These are phyloP conservation scores for Blumeria hordei DNA, from an alignment of 2,329 filamentous ascomycete species.

Conservation along the genomic window DNA sequence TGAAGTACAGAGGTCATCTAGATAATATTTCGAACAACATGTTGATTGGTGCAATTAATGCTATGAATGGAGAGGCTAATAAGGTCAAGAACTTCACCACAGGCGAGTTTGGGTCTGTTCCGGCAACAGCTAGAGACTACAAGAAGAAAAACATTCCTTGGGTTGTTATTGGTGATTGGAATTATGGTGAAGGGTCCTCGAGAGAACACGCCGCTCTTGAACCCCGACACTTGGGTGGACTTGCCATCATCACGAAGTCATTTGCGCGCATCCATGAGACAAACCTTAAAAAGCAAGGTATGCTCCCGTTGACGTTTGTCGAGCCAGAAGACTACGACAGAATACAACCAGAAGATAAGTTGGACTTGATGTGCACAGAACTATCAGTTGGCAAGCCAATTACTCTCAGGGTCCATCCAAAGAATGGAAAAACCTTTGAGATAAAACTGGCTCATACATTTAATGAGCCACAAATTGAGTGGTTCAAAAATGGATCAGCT, in stretches of 20 bases:
- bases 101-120: constrained; percentile 67
- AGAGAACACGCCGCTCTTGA: constrained; percentile 97
- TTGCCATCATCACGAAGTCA: constrained; percentile 84
- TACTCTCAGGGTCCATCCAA: constrained; percentile 77
- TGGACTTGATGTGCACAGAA: constrained; percentile 75
- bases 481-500: constrained; percentile 96
- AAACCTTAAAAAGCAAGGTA: constrained; percentile 99
- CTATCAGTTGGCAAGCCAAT: constrained; percentile 81
- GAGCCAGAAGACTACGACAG: constrained; percentile 95
- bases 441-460: constrained; percentile 81
- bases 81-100: constrained; percentile 82
- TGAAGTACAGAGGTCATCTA: constrained; percentile 96
- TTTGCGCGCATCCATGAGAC: constrained; percentile 99
- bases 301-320: constrained; percentile 91
- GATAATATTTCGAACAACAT: constrained; percentile 99
- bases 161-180: constrained; percentile 98
- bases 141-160: constrained; percentile 90
- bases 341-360: constrained; percentile 75
- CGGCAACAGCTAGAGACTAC: constrained; percentile 89
- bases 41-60: constrained; percentile 92
- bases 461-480: constrained; percentile 94
- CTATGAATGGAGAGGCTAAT: constrained; percentile 90
- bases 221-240: constrained; percentile 86
- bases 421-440: constrained; percentile 61
- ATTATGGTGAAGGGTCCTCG: constrained; percentile 94